Evolutionary conservation across 140 eudicot species (phyloP).

Genomic region (Senecio squalidus): DNA sequence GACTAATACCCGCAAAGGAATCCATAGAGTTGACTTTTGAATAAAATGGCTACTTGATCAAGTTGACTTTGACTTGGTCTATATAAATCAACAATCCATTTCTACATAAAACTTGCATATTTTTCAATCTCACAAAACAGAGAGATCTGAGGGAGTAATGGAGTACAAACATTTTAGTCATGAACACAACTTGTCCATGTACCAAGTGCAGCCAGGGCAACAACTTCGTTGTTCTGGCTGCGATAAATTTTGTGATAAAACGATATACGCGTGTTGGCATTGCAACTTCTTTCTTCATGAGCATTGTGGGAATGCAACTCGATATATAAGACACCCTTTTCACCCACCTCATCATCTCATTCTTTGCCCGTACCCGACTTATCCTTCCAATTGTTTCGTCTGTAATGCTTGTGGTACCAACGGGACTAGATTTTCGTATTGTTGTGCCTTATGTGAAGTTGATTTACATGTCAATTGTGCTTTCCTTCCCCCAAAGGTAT

Average conservation of each 20-base stretch:
- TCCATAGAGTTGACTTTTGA: constrained; percentile 17
- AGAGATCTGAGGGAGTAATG: constrained; percentile 15
- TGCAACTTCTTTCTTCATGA: background rate
- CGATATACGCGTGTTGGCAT: background rate
- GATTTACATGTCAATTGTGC: background rate
- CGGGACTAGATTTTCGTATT: background rate
- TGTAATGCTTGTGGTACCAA: background rate
- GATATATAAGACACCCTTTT: background rate
- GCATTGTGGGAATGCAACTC: background rate
- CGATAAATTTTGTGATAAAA: background rate
- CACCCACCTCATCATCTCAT: background rate
- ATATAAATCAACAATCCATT: background rate
- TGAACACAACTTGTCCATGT: background rate
- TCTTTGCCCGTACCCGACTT: background rate
- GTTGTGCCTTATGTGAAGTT: background rate
- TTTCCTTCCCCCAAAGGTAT: constrained; percentile 7
- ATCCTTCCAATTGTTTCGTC: background rate
- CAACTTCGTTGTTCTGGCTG: background rate
- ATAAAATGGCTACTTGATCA: constrained; percentile 6
- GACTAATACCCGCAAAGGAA: constrained; percentile 8
- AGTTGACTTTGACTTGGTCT: constrained; percentile 14
- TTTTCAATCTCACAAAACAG: constrained; percentile 2
- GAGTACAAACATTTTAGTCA: background rate
- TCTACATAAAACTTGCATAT: background rate
- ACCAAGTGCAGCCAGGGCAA: background rate